Base-by-base conservation (phyloP, 163 green algal species). In the Trebouxiophyceae sp. region DNA sequence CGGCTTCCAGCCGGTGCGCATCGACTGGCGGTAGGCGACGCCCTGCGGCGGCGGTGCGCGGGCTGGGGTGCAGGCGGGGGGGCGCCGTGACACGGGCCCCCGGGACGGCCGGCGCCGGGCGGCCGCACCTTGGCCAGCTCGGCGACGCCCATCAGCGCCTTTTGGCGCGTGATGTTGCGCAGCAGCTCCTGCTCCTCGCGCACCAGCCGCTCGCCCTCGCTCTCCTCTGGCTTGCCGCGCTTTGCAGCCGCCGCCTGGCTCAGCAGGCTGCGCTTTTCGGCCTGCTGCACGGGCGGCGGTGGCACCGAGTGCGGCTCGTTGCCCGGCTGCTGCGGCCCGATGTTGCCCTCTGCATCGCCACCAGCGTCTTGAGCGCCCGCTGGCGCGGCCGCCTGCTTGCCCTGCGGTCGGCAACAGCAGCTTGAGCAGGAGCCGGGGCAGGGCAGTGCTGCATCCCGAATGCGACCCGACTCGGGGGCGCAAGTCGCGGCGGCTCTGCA, bases 1-100 rank as follows among this genome's bases (percentile, higher is more conserved):
- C 30, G 93, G 87, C 72, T 91, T 93, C 93, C 93, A 99, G 16
- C 93, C 93, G 5, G 93, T 99, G 29, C 74, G 68, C 72, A 97
- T 82, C 57, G 70, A 70, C n/a, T 84, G 76, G 7, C 79, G 85
- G 78, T 95, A 96, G 50, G 65, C 66, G 12, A 86, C 66, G 59
- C 80, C 82, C 78, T 88, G 76, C 58, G 65, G 32, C 12, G 12
- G 19, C 39, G 39, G 39, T 12, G 19, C 19, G 39, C 12, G 39
- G 39, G 39, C 12, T 8, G 39, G 39, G 39, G 39, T 8, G 39
- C 12, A 50, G 16, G 39, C 12, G 39, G 39, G 39, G 39, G 39
- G 39, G 39, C 12, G 39, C 12, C 19, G 39, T 50, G 19, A 50
- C 12, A 16, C 39, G 19, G 12, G 39, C 39, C 39, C 12, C 19